Evolutionary conservation across 768 basidiomycete genomes (phyloP), one percentile per base, ranked within the genome.

Genomic region (Lentinula raphanica): DNA sequence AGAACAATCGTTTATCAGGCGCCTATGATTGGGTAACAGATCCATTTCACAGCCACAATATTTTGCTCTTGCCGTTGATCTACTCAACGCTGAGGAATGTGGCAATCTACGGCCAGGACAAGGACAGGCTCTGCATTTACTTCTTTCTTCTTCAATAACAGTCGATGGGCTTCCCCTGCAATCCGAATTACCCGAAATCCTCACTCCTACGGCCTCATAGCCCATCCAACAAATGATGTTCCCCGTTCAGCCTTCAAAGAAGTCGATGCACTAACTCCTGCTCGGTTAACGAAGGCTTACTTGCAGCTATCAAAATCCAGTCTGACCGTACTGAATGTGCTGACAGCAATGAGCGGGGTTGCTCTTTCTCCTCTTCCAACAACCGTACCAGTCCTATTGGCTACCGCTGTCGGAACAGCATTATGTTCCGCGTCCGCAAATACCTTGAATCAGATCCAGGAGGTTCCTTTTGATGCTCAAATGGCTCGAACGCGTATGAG

Each of bases 381-480:
- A 0, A 87, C 90, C 2, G 75, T 98, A 0, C 90, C 94, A 1
- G 81, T 93, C 13, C 79, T 99, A 9, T 78, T 98, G 3, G 85
- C 90, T 15, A 91, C 95, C 0, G 93, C 95, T 0, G 67, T 90
- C 27, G 97, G 97, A 39, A 98, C 95, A 0, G 84, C 88, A 0
- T 79, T 99, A 42, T 97, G 94, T 69, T 88, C 90, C 5, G 92
- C 94, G 2, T 91, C 94, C 0, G 97, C 97, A 28, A 98, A 98
- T 68, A 81, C 96, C 2, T 78, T 97, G 65, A 99, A 99, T 72
- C 94, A 99, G 70, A 75, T 98, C 3, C 88, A 94, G 66, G 97
- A 99, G 72, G 79, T 92, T 6, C 97, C 97, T 0, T 92, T 94
- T 62, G 97, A 99, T 66, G 95, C 97, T 0, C 97, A 99, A 68